phyloP scores from a whole-genome alignment of 1,139 yeast species.

The Taphrina sp. region DNA sequence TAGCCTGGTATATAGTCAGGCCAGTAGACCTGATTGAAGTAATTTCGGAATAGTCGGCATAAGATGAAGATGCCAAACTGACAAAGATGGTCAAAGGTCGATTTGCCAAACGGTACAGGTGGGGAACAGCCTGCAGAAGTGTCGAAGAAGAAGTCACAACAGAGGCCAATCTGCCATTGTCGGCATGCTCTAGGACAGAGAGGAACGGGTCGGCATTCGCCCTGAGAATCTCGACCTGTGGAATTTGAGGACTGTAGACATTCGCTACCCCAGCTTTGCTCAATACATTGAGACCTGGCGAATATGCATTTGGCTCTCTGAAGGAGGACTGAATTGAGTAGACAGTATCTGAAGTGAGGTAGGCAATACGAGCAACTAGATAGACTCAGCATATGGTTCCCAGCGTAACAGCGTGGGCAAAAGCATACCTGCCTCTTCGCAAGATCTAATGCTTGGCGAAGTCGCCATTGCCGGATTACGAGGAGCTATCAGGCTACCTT shows the following conservation, averaged over 20 bases:
- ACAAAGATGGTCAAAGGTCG: conserved; percentile 61
- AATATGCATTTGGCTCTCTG: conserved; percentile 28
- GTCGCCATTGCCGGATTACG: too few relatives aligned
- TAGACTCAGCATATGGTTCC: not conserved
- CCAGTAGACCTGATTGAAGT: conserved; percentile 71
- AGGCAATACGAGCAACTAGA: conserved; percentile 39
- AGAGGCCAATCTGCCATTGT: conserved; percentile 36
- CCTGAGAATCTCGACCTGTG: conserved; percentile 32
- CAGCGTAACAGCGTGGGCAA: not conserved
- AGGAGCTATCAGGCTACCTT: too few relatives aligned
- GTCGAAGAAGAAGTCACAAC: conserved; percentile 55
- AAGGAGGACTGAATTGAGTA: conserved; percentile 38
- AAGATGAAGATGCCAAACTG: conserved; percentile 44
- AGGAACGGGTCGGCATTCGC: conserved; percentile 40
- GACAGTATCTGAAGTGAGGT: conserved; percentile 38
- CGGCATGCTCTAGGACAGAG: conserved; percentile 38
- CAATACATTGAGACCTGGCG: conserved; percentile 24
- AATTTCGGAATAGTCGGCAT: conserved; percentile 60
- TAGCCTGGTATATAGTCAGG: conserved; percentile 64
- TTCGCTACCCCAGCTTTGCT: conserved; percentile 33
- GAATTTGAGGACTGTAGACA: conserved; percentile 17
- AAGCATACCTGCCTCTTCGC: conserved; percentile 27
- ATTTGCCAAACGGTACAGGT: conserved; percentile 52
- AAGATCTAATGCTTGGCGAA: conserved; percentile 4
- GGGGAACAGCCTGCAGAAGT: conserved; percentile 60